phyloP scores from a whole-genome alignment of 176 grass and related monocot species.

The Hyparrhenia diplandra region DNA sequence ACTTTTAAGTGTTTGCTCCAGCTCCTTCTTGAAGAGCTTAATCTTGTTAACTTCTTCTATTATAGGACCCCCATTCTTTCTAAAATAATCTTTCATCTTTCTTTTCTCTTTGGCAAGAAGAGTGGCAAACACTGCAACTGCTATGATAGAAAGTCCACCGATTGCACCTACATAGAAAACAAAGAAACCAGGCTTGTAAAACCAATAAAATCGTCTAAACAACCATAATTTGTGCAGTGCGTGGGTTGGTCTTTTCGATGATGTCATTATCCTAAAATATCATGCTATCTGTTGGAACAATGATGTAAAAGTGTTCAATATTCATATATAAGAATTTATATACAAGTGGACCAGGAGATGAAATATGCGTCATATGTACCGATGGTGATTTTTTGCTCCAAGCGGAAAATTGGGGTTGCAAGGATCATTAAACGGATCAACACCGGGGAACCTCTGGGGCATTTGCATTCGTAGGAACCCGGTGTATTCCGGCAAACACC shows the following conservation, averaged over 20 bases:
- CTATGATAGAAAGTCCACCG: not conserved
- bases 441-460: not conserved
- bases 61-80: not conserved
- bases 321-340: not conserved
- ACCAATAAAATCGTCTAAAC: not conserved
- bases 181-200: not conserved
- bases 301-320: not conserved
- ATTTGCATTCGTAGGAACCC: not conserved
- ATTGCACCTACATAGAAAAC: not conserved
- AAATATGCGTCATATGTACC: not conserved
- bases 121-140: not conserved
- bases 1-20: too few relatives aligned
- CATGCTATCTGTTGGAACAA: not conserved
- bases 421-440: not conserved
- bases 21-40: constrained; percentile 16
- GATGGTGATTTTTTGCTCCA: not conserved
- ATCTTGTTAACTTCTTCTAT: not conserved
- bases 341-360: not conserved
- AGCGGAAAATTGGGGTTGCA: not conserved
- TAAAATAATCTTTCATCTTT: not conserved
- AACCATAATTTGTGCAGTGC: not conserved
- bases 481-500: not conserved
- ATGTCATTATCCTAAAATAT: not conserved
- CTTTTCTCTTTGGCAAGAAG: not conserved
- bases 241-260: not conserved